Evolutionary conservation across 1,139 yeast species (phyloP).

Genomic region (Arxiozyma slooffiae): DNA sequence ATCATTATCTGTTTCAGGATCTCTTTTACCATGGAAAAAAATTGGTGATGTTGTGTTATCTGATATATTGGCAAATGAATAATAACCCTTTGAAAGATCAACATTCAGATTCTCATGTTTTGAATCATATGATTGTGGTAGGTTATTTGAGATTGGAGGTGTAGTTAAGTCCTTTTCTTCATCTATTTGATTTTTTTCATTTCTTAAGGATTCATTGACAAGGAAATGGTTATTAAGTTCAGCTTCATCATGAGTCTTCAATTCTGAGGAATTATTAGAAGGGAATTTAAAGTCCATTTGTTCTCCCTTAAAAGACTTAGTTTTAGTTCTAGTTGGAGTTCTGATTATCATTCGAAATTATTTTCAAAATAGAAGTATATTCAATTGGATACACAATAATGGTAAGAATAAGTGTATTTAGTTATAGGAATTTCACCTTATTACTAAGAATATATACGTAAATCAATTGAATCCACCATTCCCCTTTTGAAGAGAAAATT

Average conservation of each 20-base stretch:
- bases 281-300: constrained; percentile 29
- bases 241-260: neutral
- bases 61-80: constrained; percentile 32
- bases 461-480: neutral
- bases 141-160: constrained; percentile 24
- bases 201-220: constrained; percentile 15
- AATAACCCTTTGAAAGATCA: constrained; percentile 26
- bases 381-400: neutral
- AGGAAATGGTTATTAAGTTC: constrained; percentile 24
- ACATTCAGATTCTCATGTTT: neutral
- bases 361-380: neutral
- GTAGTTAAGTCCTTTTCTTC: constrained; percentile 7
- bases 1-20: constrained; percentile 4
- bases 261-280: constrained; percentile 13
- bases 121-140: constrained; percentile 15
- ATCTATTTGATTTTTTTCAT: neutral
- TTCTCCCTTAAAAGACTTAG: constrained; percentile 25
- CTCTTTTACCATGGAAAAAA: constrained; percentile 5
- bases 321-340: constrained; percentile 29
- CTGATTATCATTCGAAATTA: constrained; percentile 10
- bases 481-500: neutral
- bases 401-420: neutral
- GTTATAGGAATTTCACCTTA: too few relatives aligned
- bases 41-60: constrained; percentile 27
- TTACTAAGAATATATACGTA: too few relatives aligned